A percentile compares a stretch with the other conserved stretches of the same genome.
phyloP scores from a whole-genome alignment of 345 rosid genomes.

The Eucalyptus sp. region DNA sequence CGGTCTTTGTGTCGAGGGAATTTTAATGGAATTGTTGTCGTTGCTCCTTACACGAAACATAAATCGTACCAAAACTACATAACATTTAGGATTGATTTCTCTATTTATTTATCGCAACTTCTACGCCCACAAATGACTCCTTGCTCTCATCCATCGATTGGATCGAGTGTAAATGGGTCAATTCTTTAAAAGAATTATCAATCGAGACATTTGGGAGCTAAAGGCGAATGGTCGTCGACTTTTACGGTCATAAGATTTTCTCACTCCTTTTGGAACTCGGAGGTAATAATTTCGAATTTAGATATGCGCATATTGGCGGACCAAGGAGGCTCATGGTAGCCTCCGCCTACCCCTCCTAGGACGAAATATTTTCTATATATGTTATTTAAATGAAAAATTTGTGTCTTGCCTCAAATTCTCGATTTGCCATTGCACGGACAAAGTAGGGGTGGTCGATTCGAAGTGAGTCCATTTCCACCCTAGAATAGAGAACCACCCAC shows the following conservation, averaged over 20 bases:
- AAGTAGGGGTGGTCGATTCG: too few species aligned
- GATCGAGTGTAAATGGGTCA: background rate
- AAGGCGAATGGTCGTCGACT: background rate
- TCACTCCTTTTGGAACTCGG: background rate
- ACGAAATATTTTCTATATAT: background rate
- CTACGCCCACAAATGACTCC: background rate
- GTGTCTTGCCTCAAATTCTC: background rate
- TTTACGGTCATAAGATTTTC: background rate
- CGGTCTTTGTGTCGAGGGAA: too few species aligned
- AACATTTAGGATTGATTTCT: background rate
- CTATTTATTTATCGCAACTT: too few species aligned
- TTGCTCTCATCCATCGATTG: background rate
- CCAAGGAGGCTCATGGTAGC: background rate
- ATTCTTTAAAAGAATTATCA: background rate
- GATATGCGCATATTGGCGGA: background rate
- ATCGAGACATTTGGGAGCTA: background rate
- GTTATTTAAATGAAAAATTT: background rate
- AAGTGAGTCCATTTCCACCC: too few species aligned
- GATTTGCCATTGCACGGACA: background rate
- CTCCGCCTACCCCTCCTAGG: background rate
- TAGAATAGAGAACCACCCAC: too few species aligned
- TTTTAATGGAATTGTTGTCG: too few species aligned
- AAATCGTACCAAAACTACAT: too few species aligned
- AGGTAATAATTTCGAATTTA: background rate
- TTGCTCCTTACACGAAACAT: background rate